Conservation (phyloP, 176 grass and related monocot species). For the Rhynchospora breviuscula region DNA sequence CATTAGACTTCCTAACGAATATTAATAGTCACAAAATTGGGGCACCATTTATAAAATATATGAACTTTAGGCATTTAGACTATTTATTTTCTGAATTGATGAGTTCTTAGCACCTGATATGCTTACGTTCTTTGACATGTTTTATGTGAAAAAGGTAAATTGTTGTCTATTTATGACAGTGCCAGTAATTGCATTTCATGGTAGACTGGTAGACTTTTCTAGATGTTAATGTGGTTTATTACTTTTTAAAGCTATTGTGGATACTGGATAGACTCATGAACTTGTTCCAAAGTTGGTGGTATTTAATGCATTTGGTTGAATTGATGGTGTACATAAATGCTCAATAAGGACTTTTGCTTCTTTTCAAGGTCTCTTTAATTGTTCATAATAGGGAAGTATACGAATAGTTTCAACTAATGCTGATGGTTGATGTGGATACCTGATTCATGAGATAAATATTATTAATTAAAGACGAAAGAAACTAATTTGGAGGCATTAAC, state of each 20-base stretch:
- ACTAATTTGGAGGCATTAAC: conserved; percentile 9
- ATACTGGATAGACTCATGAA: conserved; percentile 1
- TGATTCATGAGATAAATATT: not conserved
- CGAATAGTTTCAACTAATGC: conserved; percentile 13
- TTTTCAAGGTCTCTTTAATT: conserved; percentile 18
- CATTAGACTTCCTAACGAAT: not conserved
- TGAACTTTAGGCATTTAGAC: no score
- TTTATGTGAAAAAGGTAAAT: not conserved
- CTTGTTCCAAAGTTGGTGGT: conserved; percentile 15
- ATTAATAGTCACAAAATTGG: not conserved
- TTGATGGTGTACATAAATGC: conserved; percentile 22
- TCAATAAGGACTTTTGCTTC: conserved; percentile 1
- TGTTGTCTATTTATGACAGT: not conserved
- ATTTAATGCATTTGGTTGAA: conserved; percentile 29
- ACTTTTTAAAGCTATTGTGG: not conserved
- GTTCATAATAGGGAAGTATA: not conserved
- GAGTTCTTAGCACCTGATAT: not conserved
- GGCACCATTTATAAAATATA: not conserved
- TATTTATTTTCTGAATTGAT: not conserved
- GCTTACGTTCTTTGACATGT: not conserved
- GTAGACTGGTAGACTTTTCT: not conserved
- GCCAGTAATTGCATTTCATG: not conserved
- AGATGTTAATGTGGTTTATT: conserved; percentile 1
- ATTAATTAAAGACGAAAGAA: conserved; percentile 1
- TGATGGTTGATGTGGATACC: not conserved